phyloP scores from a whole-genome alignment of 306 rosid species.

The Fagus sylvatica region DNA sequence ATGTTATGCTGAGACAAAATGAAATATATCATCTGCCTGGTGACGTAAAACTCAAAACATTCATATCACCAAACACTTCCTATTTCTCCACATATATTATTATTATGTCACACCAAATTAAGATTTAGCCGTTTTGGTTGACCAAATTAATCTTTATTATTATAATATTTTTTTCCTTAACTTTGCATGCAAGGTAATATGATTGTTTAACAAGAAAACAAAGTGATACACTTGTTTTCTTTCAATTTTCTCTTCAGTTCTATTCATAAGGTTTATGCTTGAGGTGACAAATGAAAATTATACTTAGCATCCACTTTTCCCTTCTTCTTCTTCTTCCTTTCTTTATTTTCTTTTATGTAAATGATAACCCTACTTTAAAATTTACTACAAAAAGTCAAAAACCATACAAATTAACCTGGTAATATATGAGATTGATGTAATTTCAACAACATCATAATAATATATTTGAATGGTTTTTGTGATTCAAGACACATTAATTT shows the following conservation, averaged over 20 bases:
- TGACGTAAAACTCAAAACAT: slow-evolving; percentile 31
- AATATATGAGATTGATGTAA: too few species aligned
- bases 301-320: too few species aligned
- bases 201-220: slow-evolving; percentile 36
- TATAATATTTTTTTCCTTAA: neutral
- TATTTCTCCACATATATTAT: slow-evolving; percentile 14
- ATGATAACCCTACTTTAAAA: too few species aligned
- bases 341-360: too few species aligned
- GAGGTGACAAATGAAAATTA: too few species aligned
- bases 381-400: too few species aligned
- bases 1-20: neutral
- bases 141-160: slow-evolving; percentile 31
- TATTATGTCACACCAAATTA: slow-evolving; percentile 35
- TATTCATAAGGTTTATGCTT: neutral
- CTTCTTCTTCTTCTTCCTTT: too few species aligned
- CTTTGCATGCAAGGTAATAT: slow-evolving; percentile 50
- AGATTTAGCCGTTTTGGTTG: slow-evolving; percentile 37
- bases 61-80: slow-evolving; percentile 22
- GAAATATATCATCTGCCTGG: slow-evolving; percentile 23
- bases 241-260: neutral
- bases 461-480: too few species aligned
- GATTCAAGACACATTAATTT: too few species aligned
- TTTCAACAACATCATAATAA: too few species aligned
- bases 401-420: too few species aligned
- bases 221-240: slow-evolving; percentile 10